Percentiles rank a stretch among this genome's conserved stretches.
Conservation (phyloP, 352 stramenopile species). For the Peronospora belbahrii region DNA sequence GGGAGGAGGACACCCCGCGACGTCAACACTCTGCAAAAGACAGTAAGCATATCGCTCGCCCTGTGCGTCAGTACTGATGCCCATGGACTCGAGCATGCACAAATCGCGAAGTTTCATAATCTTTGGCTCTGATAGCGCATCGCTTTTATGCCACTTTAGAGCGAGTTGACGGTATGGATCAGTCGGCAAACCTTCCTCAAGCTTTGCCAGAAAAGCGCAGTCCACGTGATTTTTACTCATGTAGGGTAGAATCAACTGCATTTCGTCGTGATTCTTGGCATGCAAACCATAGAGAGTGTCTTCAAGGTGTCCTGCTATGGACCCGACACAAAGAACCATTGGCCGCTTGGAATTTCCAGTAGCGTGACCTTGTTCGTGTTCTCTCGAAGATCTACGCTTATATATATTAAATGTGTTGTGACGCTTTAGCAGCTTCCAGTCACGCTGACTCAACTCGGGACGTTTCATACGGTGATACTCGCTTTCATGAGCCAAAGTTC, state of each 20-base stretch:
- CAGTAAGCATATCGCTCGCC: conserved; percentile 39
- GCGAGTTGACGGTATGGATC: conserved; percentile 46
- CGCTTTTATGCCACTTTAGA: conserved; percentile 39
- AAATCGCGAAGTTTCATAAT: conserved; percentile 43
- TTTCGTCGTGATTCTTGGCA: conserved; percentile 42
- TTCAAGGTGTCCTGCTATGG: conserved; percentile 34
- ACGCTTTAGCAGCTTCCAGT: conserved; percentile 34
- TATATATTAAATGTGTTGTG: conserved; percentile 33
- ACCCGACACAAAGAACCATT: conserved; percentile 42
- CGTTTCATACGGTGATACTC: conserved; percentile 22
- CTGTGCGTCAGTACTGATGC: conserved; percentile 25
- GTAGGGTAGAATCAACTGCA: conserved; percentile 31
- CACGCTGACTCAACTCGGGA: conserved; percentile 7
- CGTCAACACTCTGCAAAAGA: conserved; percentile 45
- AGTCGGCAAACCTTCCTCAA: conserved; percentile 28
- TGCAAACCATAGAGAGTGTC: conserved; percentile 46
- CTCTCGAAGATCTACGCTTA: conserved; percentile 23
- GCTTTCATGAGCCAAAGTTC: conserved; percentile 42
- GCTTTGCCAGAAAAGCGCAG: conserved; percentile 32
- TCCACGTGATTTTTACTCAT: conserved; percentile 37
- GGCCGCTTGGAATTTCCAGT: conserved; percentile 20
- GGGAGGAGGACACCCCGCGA: conserved; percentile 28
- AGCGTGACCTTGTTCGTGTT: background rate
- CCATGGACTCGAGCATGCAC: conserved; percentile 44
- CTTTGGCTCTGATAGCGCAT: conserved; percentile 21